These are phyloP conservation scores for Hydnum rufescens DNA, from an alignment of 768 basidiomycete species.

Conservation along the genomic window DNA sequence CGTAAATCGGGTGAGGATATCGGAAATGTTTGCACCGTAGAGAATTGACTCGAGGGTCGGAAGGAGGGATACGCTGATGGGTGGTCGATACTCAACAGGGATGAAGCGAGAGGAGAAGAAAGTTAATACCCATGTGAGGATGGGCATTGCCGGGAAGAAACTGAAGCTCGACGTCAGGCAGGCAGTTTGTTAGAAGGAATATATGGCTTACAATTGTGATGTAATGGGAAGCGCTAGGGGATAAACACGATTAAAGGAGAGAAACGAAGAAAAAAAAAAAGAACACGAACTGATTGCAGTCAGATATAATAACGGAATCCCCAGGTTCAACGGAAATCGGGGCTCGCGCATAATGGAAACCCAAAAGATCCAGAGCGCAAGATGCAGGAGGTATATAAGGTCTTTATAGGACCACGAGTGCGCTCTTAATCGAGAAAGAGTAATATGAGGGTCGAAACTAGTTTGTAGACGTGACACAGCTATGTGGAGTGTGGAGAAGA, in stretches of 20 bases:
- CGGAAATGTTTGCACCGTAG: constrained; percentile 95
- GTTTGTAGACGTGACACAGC: constrained; percentile 32
- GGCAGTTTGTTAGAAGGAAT: background rate
- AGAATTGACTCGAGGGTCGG: constrained; percentile 89
- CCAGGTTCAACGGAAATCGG: constrained; percentile 49
- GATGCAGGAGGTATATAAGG: constrained; percentile 42
- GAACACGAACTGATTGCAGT: constrained; percentile 26
- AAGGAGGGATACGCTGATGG: constrained; percentile 77
- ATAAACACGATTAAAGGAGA: background rate
- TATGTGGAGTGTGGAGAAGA: background rate
- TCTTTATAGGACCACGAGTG: constrained; percentile 40
- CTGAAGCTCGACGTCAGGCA: background rate
- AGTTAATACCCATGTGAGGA: constrained; percentile 69
- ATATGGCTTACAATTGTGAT: constrained; percentile 42
- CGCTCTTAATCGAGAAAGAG: constrained; percentile 34
- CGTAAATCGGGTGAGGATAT: constrained; percentile 87
- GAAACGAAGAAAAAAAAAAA: background rate
- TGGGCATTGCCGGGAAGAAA: constrained; percentile 47
- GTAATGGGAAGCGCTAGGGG: constrained; percentile 37
- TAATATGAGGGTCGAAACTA: constrained; percentile 50
- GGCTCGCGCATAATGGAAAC: constrained; percentile 50
- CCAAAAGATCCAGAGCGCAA: constrained; percentile 48
- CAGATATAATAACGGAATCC: constrained; percentile 53
- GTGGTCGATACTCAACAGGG: constrained; percentile 51
- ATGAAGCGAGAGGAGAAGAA: constrained; percentile 82